Conservation (phyloP, 1,284 basidiomycete species). For the Naganishia cerealis region DNA sequence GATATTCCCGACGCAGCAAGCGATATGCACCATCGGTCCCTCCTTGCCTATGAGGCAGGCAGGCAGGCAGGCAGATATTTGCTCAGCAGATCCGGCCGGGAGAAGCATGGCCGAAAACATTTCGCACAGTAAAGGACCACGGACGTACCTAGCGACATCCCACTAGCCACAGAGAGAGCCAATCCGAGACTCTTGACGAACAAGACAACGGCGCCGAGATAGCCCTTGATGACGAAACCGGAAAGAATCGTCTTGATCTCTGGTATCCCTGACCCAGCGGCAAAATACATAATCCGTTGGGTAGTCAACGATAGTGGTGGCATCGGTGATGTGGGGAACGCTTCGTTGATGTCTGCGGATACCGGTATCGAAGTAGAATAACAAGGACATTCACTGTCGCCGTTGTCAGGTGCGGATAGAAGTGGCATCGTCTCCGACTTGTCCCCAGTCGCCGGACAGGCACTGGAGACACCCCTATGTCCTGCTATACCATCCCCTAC, state of each 20-base stretch:
- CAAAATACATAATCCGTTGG: slow-evolving; percentile 80
- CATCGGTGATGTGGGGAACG: slow-evolving; percentile 26
- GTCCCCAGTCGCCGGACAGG: slow-evolving; percentile 63
- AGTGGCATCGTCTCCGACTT: slow-evolving; percentile 29
- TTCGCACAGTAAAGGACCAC: slow-evolving; percentile 34
- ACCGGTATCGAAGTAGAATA: neutral
- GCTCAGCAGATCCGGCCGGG: too few relatives aligned
- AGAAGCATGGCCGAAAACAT: slow-evolving; percentile 8
- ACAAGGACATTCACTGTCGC: neutral
- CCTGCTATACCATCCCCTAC: too few relatives aligned
- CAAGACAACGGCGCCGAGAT: slow-evolving; percentile 83
- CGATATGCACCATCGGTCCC: slow-evolving; percentile 95
- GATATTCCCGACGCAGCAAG: slow-evolving; percentile 91
- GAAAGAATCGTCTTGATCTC: slow-evolving; percentile 96
- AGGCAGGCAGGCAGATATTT: neutral
- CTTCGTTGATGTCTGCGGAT: slow-evolving; percentile 36
- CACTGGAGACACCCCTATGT: slow-evolving; percentile 45
- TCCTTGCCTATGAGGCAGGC: slow-evolving; percentile 66
- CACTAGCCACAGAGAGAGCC: slow-evolving; percentile 85
- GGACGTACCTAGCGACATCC: slow-evolving; percentile 71
- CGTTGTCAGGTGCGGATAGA: neutral
- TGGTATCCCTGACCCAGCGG: slow-evolving; percentile 92
- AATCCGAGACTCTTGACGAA: slow-evolving; percentile 89
- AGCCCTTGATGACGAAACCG: slow-evolving; percentile 97
- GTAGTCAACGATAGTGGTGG: slow-evolving; percentile 35